Percentiles rank a stretch among this genome's conserved stretches.
Conservation (phyloP, 2,329 filamentous ascomycete genomes). For the Diaporthe caulivora region DNA sequence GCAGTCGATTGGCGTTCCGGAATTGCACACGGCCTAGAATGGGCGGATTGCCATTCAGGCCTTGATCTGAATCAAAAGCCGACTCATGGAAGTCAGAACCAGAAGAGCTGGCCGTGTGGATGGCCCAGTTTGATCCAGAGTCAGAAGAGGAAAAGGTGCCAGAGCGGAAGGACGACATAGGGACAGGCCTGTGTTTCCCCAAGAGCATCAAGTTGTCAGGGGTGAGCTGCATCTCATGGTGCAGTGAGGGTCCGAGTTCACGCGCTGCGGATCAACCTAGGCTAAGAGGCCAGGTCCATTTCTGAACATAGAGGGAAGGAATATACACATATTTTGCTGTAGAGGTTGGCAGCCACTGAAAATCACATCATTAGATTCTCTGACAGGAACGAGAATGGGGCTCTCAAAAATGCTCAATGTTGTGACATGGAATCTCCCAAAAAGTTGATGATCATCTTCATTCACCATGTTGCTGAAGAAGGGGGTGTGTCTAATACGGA, state of each 20-base stretch:
- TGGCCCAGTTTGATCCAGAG: background rate
- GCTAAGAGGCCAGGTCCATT: background rate
- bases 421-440: too few species aligned
- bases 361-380: background rate
- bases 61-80: background rate
- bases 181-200: background rate
- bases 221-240: background rate
- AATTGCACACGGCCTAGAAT: conserved; percentile 18
- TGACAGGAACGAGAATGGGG: background rate
- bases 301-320: conserved; percentile 19
- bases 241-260: background rate
- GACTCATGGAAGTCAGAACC: background rate
- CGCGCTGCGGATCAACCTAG: background rate
- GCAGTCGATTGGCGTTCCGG: conserved; percentile 35
- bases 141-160: background rate
- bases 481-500: background rate
- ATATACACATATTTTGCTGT: conserved; percentile 14
- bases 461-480: background rate
- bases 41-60: background rate
- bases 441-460: background rate
- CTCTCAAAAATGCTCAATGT: too few species aligned
- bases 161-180: background rate
- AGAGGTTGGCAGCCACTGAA: background rate
- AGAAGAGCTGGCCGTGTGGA: background rate
- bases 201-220: background rate